Base-by-base conservation (phyloP, 164 flowering plant species). In the Houttuynia cordata region DNA sequence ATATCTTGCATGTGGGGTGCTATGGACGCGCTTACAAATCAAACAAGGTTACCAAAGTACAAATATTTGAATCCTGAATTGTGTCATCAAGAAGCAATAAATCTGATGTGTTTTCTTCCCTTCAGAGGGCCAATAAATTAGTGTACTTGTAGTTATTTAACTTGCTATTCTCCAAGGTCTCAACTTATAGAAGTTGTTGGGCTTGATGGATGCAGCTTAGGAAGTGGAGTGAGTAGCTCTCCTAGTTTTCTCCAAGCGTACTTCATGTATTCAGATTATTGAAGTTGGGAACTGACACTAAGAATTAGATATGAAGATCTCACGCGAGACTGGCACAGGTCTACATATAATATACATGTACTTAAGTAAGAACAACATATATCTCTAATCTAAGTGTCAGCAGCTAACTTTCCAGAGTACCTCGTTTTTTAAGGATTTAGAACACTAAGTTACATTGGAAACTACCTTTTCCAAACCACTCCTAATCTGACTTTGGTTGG, bases 171-270 rank as follows among this genome's bases (percentile, higher is more conserved):
- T 60, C 87, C 0, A 83, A 82, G 73, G 81, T 84, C 61, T 76
- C 84, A 4, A 67, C 70, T 39, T 61, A n/a, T n/a, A n/a, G n/a
- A 76, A 0, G 63, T 82, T 7, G 95, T 77, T 65, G 83, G 71
- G n/a, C 83, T 76, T 69, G 87, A 86, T 3, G 79, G 73, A 8
- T 64, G 75, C 22, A 71, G 78, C 50, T 41, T 42, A 1, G 67
- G 78, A 39, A 41, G 78, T 22, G 83, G 81, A 24, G 56, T 62
- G 15, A 66, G 57, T 22, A 58, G 73, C 60, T 87, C 96, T 0
- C 95, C 90, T 0, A 96, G 99, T 20, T 94, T 94, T 63, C 51
- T 94, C 66, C 92, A 94, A 41, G 97, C 88, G 37, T 85, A 91
- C 50, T 82, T 94, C n/a, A 58, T 65, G 73, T 96, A 86, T 15